Conservation (phyloP, 2,329 filamentous ascomycete genomes). For the Trichophaea hybrida region DNA sequence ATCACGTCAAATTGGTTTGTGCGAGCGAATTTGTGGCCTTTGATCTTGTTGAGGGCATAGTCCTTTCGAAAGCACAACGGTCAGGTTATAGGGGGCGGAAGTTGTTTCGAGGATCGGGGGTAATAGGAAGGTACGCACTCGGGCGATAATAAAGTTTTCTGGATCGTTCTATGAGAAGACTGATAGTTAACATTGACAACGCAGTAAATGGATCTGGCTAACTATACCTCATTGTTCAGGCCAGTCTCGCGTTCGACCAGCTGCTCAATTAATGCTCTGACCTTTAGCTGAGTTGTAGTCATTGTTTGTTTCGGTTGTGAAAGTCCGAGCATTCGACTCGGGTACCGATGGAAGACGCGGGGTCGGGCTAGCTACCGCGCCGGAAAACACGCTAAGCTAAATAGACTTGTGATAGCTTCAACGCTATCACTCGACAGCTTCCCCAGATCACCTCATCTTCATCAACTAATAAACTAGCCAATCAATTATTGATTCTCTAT, state of each 20-base stretch:
- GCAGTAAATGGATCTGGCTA: neutral
- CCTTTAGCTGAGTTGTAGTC: constrained; percentile 58
- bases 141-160: constrained; percentile 34
- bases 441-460: too few species aligned
- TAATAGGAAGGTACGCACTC: constrained; percentile 18
- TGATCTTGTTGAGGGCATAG: constrained; percentile 39
- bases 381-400: neutral
- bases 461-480: too few species aligned
- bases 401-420: neutral
- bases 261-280: constrained; percentile 53
- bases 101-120: neutral
- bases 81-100: neutral
- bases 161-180: constrained; percentile 27
- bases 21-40: constrained; percentile 44
- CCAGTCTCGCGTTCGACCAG: constrained; percentile 51
- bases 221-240: constrained; percentile 39
- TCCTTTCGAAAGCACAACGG: constrained; percentile 29
- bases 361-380: neutral
- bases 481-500: too few species aligned
- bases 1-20: constrained; percentile 65
- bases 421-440: neutral
- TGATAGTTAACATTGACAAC: constrained; percentile 6
- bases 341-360: neutral
- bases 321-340: neutral
- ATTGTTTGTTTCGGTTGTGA: constrained; percentile 1